Percentiles rank a stretch among this genome's conserved stretches.
These are phyloP conservation scores for Cryptococcus sp. DNA, from an alignment of 1,284 basidiomycete species.

Conservation along the genomic window DNA sequence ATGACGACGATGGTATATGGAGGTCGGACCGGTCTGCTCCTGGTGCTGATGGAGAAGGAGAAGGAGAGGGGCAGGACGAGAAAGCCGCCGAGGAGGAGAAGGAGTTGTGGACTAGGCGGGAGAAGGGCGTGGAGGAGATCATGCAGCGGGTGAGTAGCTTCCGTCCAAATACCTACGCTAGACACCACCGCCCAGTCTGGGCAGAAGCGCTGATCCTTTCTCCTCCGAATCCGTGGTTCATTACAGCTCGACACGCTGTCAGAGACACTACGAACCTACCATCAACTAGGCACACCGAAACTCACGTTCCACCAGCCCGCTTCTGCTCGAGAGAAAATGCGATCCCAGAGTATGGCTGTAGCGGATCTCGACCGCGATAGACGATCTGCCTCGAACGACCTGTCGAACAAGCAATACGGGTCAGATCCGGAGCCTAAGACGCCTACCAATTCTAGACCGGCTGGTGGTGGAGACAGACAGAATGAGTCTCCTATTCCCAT, in stretches of 20 bases:
- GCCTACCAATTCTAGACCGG: background rate
- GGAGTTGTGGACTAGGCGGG: conserved; percentile 18
- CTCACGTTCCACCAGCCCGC: conserved; percentile 20
- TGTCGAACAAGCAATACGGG: background rate
- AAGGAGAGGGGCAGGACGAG: background rate
- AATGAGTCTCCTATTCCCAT: background rate
- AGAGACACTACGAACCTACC: conserved; percentile 31
- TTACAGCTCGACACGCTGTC: conserved; percentile 29
- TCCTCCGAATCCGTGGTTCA: background rate
- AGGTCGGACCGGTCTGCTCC: background rate
- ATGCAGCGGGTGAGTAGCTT: conserved; percentile 33
- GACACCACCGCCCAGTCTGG: background rate
- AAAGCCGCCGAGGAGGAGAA: conserved; percentile 5
- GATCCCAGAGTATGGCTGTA: conserved; percentile 5
- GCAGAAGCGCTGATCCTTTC: background rate
- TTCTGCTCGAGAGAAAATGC: conserved; percentile 5
- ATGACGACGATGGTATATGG: conserved; percentile 5
- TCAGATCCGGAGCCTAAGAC: background rate
- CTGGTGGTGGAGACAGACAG: background rate
- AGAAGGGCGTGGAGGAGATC: conserved; percentile 40
- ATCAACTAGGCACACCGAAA: conserved; percentile 36
- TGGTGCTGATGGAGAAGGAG: background rate
- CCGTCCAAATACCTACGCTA: too few relatives aligned
- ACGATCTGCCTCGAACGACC: background rate
- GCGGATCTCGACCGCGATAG: background rate